Evolutionary conservation across 1,284 basidiomycete genomes (phyloP).

Genomic region (Porodaedalea pini): DNA sequence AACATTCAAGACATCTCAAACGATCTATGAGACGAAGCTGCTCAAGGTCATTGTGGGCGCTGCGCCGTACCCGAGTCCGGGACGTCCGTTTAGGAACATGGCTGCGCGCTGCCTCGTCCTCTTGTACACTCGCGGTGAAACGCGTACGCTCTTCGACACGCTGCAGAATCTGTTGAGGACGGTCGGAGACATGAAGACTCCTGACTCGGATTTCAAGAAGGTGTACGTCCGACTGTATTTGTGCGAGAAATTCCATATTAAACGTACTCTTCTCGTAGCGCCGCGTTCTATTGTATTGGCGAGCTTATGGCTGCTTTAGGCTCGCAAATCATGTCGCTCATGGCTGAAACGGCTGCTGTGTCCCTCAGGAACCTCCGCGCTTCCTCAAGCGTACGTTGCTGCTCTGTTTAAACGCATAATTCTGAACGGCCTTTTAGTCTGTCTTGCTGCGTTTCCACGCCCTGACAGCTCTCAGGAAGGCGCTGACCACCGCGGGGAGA

Average conservation of each 20-base stretch:
- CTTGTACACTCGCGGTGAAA: conserved; percentile 82
- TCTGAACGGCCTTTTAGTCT: conserved; percentile 41
- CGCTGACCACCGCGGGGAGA: conserved; percentile 73
- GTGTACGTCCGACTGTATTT: conserved; percentile 49
- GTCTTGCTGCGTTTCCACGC: conserved; percentile 84
- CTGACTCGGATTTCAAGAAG: conserved; percentile 59
- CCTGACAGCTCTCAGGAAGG: conserved; percentile 72
- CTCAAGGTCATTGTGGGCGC: conserved; percentile 60
- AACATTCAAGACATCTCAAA: conserved; percentile 60
- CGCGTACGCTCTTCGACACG: conserved; percentile 82
- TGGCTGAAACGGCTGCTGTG: conserved; percentile 75
- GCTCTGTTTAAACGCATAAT: conserved; percentile 4
- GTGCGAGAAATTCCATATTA: conserved; percentile 14
- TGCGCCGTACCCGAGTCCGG: conserved; percentile 71
- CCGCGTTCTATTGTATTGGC: conserved; percentile 79
- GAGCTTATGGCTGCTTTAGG: conserved; percentile 86
- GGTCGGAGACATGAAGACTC: conserved; percentile 66
- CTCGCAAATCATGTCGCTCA: conserved; percentile 92
- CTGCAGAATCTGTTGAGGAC: conserved; percentile 77
- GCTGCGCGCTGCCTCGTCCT: conserved; percentile 74
- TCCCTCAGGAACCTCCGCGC: conserved; percentile 63
- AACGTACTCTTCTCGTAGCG: conserved; percentile 35
- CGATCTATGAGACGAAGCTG: conserved; percentile 57
- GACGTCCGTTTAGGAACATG: conserved; percentile 80
- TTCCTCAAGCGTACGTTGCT: conserved; percentile 59